phyloP scores from a whole-genome alignment of 306 rosid species.

The Pyrus bretschneideri region DNA sequence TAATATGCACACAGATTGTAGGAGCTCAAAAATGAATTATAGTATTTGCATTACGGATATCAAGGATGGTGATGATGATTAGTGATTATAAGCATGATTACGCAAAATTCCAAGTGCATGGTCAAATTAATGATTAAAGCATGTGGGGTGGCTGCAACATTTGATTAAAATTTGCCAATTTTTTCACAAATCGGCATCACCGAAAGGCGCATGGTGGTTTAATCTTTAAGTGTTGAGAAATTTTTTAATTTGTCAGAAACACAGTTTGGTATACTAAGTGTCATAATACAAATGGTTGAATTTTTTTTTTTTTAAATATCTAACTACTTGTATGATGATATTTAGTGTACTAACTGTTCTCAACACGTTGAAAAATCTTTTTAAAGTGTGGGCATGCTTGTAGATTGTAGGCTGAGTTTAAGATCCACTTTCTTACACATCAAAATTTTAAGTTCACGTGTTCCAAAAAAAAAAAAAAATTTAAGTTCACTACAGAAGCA shows the following conservation, averaged over 20 bases:
- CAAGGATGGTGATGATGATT: constrained; percentile 26
- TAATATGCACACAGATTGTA: background rate
- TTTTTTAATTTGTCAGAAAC: fast-evolving
- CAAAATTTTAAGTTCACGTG: background rate
- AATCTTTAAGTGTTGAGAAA: too few relatives aligned
- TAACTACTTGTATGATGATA: too few relatives aligned
- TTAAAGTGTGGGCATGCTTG: constrained; percentile 13
- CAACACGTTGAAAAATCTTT: fast-evolving
- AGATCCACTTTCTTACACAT: background rate
- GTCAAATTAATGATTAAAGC: constrained; percentile 51
- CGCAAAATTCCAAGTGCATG: constrained; percentile 40
- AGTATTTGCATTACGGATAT: background rate
- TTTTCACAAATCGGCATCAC: constrained; percentile 38
- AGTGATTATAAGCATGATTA: constrained; percentile 38
- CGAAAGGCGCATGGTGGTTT: constrained; percentile 44
- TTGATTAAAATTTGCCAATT: constrained; percentile 6
- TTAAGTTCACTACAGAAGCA: background rate
- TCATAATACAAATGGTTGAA: too few relatives aligned
- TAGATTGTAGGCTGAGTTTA: background rate
- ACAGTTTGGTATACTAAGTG: fast-evolving
- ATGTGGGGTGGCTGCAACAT: constrained; percentile 28
- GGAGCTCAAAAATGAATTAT: background rate
- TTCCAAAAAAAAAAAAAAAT: background rate
- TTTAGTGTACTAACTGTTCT: fast-evolving
- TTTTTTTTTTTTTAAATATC: too few relatives aligned